Evolutionary conservation across 495 filamentous ascomycete species (phyloP), one percentile per base, ranked within the genome.

Genomic region (Aspergillus ostianus): DNA sequence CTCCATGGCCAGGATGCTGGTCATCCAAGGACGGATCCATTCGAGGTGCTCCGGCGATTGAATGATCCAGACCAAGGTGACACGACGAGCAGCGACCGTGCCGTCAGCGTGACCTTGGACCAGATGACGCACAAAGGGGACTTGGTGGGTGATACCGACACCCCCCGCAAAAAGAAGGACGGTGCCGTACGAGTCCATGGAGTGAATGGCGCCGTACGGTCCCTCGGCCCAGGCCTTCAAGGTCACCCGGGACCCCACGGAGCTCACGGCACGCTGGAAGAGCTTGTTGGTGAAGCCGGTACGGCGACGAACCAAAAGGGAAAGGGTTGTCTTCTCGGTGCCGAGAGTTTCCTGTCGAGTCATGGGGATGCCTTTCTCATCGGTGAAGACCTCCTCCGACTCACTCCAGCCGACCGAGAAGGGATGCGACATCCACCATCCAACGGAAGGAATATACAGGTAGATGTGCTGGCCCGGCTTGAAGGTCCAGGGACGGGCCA

Each of bases 21-120:
- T 92, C 90, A 98, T 96, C 90, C 90, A 98, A 15, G 90, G 89
- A 7, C 90, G 82, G 64, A 92, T 90, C 94, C 94, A 98, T 73
- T 96, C 91, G 12, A 97, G 80, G 60, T 93, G 84, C 57, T 95
- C 91, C 13, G 86, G 86, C 46, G 92, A 89, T 59, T 92, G 90
- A 58, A 97, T 87, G 65, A 95, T 86, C 94, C 94, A 98, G 59
- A 96, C 85, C 29, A 98, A 85, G 2, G 85, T 87, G 45, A 97
- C 75, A 41, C 85, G 85, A 53, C 92, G 88, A 6, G 90, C 90
- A 3, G 93, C 93, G 41, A 89, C 85, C 17, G 84, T 92, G 53
- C 87, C 85, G 6, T 88, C 81, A 57, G 85, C 84, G 74, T 85
- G 90, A 13, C 86, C 88, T 21, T 85, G 75, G 56, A 97, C 83